These are phyloP conservation scores for Podosphaera xanthii DNA, from an alignment of 2,329 filamentous ascomycete genomes.

Conservation along the genomic window DNA sequence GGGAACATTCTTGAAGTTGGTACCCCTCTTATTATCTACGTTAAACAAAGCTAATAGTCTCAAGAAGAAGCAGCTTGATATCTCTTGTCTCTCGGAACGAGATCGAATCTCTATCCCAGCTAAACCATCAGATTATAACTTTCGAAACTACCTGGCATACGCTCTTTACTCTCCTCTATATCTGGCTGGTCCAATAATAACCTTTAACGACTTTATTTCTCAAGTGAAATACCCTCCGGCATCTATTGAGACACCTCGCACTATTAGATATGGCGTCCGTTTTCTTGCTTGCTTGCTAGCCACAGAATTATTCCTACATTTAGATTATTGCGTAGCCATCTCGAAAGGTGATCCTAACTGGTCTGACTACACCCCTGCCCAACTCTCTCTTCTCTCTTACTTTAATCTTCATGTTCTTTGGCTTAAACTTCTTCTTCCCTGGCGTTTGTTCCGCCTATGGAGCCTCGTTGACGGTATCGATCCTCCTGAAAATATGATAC, in stretches of 20 bases:
- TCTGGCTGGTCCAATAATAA: slow-evolving; percentile 76
- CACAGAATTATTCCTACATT: slow-evolving; percentile 86
- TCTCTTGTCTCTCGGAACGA: slow-evolving; percentile 62
- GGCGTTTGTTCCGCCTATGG: slow-evolving; percentile 99
- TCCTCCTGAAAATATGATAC: slow-evolving; percentile 93
- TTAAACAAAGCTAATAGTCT: slow-evolving; percentile 31
- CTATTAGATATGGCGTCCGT: slow-evolving; percentile 58
- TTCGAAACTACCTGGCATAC: slow-evolving; percentile 78
- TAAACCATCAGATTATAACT: slow-evolving; percentile 43
- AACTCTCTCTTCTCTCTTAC: slow-evolving; percentile 75
- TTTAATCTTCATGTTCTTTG: slow-evolving; percentile 96
- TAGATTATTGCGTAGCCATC: slow-evolving; percentile 82
- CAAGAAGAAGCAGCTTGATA: slow-evolving; percentile 97
- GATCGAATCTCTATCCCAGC: slow-evolving; percentile 67
- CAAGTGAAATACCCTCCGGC: slow-evolving; percentile 54
- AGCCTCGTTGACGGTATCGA: slow-evolving; percentile 74
- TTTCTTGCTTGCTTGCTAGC: slow-evolving; percentile 58
- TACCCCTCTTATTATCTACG: slow-evolving; percentile 4
- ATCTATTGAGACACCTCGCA: slow-evolving; percentile 48
- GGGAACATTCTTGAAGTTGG: slow-evolving; percentile 57
- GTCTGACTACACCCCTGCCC: slow-evolving; percentile 62
- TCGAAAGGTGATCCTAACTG: slow-evolving; percentile 60
- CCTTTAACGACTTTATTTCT: slow-evolving; percentile 93
- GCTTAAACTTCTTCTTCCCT: slow-evolving; percentile 89
- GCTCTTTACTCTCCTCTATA: slow-evolving; percentile 82